These are phyloP conservation scores for Gnomoniopsis sp. DNA, from an alignment of 2,329 filamentous ascomycete genomes.

Conservation along the genomic window DNA sequence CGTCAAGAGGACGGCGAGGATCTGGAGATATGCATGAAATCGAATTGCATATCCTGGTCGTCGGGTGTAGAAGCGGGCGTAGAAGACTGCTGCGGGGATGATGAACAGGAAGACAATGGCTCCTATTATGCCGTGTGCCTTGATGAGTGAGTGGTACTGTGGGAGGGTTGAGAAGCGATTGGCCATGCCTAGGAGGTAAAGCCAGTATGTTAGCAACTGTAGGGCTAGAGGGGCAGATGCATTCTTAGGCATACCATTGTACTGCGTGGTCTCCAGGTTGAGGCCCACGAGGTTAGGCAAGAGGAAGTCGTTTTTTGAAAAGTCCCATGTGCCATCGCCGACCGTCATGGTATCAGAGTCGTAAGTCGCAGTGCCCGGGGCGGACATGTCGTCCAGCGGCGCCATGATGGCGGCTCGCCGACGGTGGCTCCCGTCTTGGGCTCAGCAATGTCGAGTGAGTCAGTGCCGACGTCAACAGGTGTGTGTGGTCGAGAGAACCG, in stretches of 20 bases:
- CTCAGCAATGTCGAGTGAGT: not conserved
- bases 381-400: slow-evolving; percentile 59
- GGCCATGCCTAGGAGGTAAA: slow-evolving; percentile 63
- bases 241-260: slow-evolving; percentile 63
- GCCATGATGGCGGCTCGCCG: slow-evolving; percentile 50
- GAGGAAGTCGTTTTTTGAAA: slow-evolving; percentile 71
- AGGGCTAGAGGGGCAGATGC: not conserved
- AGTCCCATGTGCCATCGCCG: slow-evolving; percentile 82
- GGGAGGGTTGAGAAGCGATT: slow-evolving; percentile 69
- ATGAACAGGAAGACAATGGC: slow-evolving; percentile 72
- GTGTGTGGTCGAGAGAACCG: not conserved
- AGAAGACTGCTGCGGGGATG: slow-evolving; percentile 70
- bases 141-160: slow-evolving; percentile 69
- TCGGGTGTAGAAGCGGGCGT: slow-evolving; percentile 66
- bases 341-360: slow-evolving; percentile 71
- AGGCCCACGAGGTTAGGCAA: slow-evolving; percentile 73
- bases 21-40: slow-evolving; percentile 71
- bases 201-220: slow-evolving; percentile 13
- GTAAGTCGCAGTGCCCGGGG: slow-evolving; percentile 71
- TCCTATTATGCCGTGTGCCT: slow-evolving; percentile 69
- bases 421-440: slow-evolving; percentile 20
- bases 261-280: slow-evolving; percentile 78
- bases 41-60: slow-evolving; percentile 60
- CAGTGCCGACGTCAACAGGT: not conserved
- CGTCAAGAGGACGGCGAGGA: slow-evolving; percentile 63